These are phyloP conservation scores for Boletus mariae DNA, from an alignment of 1,284 basidiomycete species.

Conservation along the genomic window DNA sequence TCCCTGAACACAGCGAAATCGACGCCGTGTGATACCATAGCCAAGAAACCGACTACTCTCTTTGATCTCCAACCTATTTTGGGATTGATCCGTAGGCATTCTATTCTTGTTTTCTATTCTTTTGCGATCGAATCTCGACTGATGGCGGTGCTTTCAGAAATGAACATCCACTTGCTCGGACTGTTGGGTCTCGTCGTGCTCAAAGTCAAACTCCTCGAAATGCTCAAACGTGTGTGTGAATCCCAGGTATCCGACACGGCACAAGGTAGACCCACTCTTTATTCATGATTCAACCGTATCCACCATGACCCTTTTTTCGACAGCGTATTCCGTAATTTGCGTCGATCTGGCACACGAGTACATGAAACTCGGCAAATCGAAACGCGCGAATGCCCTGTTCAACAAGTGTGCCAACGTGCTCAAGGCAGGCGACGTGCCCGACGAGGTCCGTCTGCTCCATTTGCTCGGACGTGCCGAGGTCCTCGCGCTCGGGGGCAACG, in stretches of 20 bases:
- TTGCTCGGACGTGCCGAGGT: slow-evolving; percentile 14
- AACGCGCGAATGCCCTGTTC: slow-evolving; percentile 64
- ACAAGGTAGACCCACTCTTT: slow-evolving; percentile 42
- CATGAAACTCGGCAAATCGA: slow-evolving; percentile 68
- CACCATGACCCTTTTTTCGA: neutral
- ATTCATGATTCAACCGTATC: neutral
- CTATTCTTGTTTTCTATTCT: neutral
- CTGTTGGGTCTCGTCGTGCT: slow-evolving; percentile 50
- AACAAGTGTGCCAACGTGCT: slow-evolving; percentile 49
- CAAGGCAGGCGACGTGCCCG: slow-evolving; percentile 40
- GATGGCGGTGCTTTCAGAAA: slow-evolving; percentile 36
- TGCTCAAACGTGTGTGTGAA: slow-evolving; percentile 46
- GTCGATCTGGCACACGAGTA: slow-evolving; percentile 76
- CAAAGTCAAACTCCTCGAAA: slow-evolving; percentile 53
- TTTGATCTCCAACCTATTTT: slow-evolving; percentile 38
- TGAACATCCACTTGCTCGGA: slow-evolving; percentile 65
- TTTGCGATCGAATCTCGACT: neutral
- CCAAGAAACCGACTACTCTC: slow-evolving; percentile 22
- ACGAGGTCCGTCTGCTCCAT: slow-evolving; percentile 38
- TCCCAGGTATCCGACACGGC: slow-evolving; percentile 37
- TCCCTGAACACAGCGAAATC: slow-evolving; percentile 33
- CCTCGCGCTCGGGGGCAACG: slow-evolving; percentile 59
- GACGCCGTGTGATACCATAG: slow-evolving; percentile 8
- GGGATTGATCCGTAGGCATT: slow-evolving; percentile 20
- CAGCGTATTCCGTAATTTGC: slow-evolving; percentile 66